These are phyloP conservation scores for Pythium chondricola DNA, from an alignment of 352 stramenopile species.

Conservation along the genomic window DNA sequence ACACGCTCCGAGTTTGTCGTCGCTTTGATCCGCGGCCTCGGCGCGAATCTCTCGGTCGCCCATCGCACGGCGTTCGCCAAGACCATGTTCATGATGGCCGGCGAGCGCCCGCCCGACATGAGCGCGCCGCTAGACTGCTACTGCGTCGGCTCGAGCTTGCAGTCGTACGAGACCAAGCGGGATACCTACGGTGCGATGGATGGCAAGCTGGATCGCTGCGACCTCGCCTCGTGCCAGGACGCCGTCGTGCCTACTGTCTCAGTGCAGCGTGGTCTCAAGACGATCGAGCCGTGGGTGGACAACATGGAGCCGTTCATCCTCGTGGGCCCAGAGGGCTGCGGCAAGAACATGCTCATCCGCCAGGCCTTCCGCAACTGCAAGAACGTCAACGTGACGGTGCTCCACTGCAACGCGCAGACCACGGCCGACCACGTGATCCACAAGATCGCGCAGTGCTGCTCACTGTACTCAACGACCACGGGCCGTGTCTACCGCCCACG, in stretches of 20 bases:
- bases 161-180: conserved; percentile 73
- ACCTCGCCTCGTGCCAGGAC: conserved; percentile 30
- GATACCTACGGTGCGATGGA: conserved; percentile 73
- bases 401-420: conserved; percentile 94
- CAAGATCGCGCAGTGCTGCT: conserved; percentile 92
- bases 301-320: conserved; percentile 93
- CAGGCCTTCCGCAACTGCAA: conserved; percentile 84
- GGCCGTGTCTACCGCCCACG: conserved; percentile 91
- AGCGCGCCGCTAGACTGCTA: conserved; percentile 86
- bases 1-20: conserved; percentile 87
- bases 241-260: conserved; percentile 72
- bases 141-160: conserved; percentile 57
- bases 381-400: conserved; percentile 68
- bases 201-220: conserved; percentile 50
- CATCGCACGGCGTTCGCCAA: conserved; percentile 84
- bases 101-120: conserved; percentile 87
- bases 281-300: conserved; percentile 90
- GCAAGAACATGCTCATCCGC: conserved; percentile 94
- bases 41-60: conserved; percentile 84
- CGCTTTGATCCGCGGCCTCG: conserved; percentile 88
- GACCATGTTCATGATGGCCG: conserved; percentile 88
- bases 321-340: conserved; percentile 90
- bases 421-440: conserved; percentile 92
- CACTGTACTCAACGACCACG: conserved; percentile 86
- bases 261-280: conserved; percentile 83